These are phyloP conservation scores for Solanum chmielewskii DNA, from an alignment of 257 asterid species.

Conservation along the genomic window DNA sequence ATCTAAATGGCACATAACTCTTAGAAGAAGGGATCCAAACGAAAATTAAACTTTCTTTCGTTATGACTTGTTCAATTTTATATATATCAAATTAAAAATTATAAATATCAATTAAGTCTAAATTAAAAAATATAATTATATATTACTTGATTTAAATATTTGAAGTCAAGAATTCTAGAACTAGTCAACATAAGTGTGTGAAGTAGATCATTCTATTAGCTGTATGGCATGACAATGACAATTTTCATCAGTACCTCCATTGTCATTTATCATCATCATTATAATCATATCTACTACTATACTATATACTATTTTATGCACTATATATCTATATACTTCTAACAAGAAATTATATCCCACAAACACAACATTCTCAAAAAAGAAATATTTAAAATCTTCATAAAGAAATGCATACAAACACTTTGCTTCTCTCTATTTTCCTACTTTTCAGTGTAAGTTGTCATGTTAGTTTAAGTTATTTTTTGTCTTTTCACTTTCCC, in stretches of 20 bases:
- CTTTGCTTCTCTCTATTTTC: background rate
- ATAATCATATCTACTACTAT: background rate
- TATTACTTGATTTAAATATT: too few species aligned
- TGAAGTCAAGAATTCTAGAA: background rate
- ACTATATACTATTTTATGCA: background rate
- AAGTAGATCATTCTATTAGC: background rate
- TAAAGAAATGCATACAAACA: background rate
- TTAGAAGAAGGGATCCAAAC: background rate
- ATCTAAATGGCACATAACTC: background rate
- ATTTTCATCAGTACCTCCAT: background rate
- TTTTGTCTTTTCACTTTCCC: background rate
- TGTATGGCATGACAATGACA: background rate
- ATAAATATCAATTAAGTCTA: too few species aligned
- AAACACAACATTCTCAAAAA: background rate
- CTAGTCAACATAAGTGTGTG: background rate
- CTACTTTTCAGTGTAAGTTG: background rate
- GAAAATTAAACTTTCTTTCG: too few species aligned
- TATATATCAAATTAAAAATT: accelerated
- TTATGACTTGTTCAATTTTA: too few species aligned
- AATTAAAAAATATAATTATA: too few species aligned
- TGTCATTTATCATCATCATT: background rate
- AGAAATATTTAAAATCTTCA: background rate
- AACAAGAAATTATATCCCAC: background rate
- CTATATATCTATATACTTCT: background rate
- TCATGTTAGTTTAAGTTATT: background rate